Evolutionary conservation across 2,329 filamentous ascomycete species (phyloP).

Genomic region (Fusarium bactridioides): DNA sequence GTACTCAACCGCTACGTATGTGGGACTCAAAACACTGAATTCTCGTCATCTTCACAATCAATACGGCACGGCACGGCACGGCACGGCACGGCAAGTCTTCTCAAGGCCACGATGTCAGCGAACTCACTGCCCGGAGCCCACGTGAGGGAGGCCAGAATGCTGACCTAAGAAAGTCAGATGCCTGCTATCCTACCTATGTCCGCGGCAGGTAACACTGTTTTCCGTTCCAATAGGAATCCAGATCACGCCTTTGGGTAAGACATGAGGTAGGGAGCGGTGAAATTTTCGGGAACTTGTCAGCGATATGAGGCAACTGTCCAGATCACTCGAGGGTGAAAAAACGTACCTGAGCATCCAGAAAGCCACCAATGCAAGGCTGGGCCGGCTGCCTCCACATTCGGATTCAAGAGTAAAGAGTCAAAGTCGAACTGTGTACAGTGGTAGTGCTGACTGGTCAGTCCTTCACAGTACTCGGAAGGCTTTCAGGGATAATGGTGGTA

Average conservation of each 20-base stretch:
- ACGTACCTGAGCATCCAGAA: constrained; percentile 3
- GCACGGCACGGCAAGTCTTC: not conserved
- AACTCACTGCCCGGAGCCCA: constrained; percentile 26
- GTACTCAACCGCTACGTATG: not conserved
- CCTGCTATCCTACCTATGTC: constrained; percentile 2
- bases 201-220: constrained; percentile 29
- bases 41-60: not conserved
- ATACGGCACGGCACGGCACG: not conserved
- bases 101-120: constrained; percentile 37
- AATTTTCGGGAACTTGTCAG: constrained; percentile 28
- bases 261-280: constrained; percentile 25
- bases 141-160: constrained; percentile 30
- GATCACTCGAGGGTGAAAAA: constrained; percentile 12
- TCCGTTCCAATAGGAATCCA: constrained; percentile 13
- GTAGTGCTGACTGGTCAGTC: constrained; percentile 9
- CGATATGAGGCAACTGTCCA: constrained; percentile 18
- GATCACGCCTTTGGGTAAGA: constrained; percentile 3
- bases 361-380: constrained; percentile 21
- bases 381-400: constrained; percentile 34
- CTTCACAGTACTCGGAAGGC: not conserved
- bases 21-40: not conserved
- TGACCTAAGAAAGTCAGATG: constrained; percentile 21
- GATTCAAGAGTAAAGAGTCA: constrained; percentile 4
- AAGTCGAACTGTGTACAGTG: not conserved
- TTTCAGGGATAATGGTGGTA: constrained; percentile 13